A percentile compares a stretch with the other conserved stretches of the same genome.
Conservation (phyloP, 352 stramenopile genomes). For the Phytophthora colocasiae region DNA sequence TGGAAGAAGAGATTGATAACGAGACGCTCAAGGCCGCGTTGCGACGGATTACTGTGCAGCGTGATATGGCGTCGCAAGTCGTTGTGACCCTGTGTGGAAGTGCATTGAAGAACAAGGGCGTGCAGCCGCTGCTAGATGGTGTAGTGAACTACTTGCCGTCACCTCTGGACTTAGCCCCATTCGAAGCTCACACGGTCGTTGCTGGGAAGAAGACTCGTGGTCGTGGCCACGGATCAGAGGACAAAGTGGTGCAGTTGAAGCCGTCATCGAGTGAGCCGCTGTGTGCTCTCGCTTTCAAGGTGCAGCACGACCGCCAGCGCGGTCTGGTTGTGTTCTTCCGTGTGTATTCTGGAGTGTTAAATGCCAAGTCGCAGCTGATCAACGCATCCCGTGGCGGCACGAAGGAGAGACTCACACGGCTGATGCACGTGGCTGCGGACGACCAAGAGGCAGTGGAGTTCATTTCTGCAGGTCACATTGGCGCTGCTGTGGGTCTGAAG, state of each 20-base stretch:
- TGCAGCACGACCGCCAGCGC: slow-evolving; percentile 80
- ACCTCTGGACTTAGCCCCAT: slow-evolving; percentile 87
- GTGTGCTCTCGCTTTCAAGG: slow-evolving; percentile 72
- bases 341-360: slow-evolving; percentile 93
- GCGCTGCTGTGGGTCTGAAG: slow-evolving; percentile 93
- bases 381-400: slow-evolving; percentile 69
- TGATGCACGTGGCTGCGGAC: slow-evolving; percentile 92
- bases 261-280: slow-evolving; percentile 58
- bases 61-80: slow-evolving; percentile 46
- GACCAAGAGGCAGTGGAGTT: slow-evolving; percentile 88
- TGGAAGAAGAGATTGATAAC: slow-evolving; percentile 67
- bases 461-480: slow-evolving; percentile 92
- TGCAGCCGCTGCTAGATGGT: slow-evolving; percentile 98
- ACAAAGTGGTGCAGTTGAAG: slow-evolving; percentile 39
- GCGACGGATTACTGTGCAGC: slow-evolving; percentile 66
- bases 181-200: slow-evolving; percentile 57
- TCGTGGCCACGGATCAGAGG: slow-evolving; percentile 9
- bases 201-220: slow-evolving; percentile 44
- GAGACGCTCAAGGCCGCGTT: slow-evolving; percentile 60
- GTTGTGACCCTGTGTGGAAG: slow-evolving; percentile 71
- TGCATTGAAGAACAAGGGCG: slow-evolving; percentile 88
- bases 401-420: slow-evolving; percentile 70
- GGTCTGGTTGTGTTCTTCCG: slow-evolving; percentile 92
- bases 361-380: slow-evolving; percentile 79
- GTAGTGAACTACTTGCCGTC: slow-evolving; percentile 98